phyloP scores from a whole-genome alignment of 345 rosid genomes.

The Gossypium arboreum region DNA sequence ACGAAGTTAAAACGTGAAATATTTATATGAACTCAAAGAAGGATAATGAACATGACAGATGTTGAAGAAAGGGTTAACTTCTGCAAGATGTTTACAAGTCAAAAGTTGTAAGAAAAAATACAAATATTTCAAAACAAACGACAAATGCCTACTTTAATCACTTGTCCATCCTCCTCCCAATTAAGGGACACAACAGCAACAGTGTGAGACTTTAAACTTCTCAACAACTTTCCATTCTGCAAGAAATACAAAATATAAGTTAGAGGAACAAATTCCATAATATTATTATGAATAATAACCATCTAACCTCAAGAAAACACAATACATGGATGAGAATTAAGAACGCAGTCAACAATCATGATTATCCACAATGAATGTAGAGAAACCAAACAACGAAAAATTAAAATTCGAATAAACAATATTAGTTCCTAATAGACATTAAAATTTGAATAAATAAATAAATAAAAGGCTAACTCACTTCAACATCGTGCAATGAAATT shows the following conservation, averaged over 20 bases:
- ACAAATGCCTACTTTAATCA: constrained; percentile 34
- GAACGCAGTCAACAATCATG: background rate
- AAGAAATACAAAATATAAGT: constrained; percentile 15
- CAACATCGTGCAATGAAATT: constrained; percentile 77
- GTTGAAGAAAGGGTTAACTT: constrained; percentile 5
- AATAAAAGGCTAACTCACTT: constrained; percentile 38
- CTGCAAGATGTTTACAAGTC: background rate
- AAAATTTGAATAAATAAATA: background rate
- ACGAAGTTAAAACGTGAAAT: background rate
- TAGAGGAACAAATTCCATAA: background rate
- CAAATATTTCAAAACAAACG: constrained; percentile 10
- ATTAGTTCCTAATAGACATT: background rate
- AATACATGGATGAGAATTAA: background rate
- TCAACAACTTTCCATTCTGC: constrained; percentile 76
- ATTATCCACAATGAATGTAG: background rate
- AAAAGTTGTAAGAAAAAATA: background rate
- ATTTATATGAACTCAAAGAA: background rate
- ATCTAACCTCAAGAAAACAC: constrained; percentile 2
- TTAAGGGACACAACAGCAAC: constrained; percentile 79
- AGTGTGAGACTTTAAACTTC: constrained; percentile 66
- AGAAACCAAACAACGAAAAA: background rate
- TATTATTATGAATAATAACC: background rate
- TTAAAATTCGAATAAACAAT: background rate
- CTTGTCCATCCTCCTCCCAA: constrained; percentile 76
- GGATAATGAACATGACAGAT: background rate